Base-by-base conservation (phyloP, 257 asterid species). In the Agastache rugosa region DNA sequence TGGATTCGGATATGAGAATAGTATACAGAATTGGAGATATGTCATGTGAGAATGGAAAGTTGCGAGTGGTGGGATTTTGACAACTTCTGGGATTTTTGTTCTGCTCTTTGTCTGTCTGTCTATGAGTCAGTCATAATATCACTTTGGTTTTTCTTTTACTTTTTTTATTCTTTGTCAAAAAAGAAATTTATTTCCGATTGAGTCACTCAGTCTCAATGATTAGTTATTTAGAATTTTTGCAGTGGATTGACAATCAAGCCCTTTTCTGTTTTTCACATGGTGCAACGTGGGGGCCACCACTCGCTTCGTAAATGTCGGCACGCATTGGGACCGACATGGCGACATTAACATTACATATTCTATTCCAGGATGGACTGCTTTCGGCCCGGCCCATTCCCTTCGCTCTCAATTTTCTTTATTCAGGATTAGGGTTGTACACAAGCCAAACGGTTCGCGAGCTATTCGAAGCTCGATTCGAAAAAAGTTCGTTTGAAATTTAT, bases 231-330 rank as follows among this genome's bases (percentile, higher is more conserved):
- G 65, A 1, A 0, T 48, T 48, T 50, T 17, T 5, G 53, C 53
- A 45, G 0, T 8, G 69, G 19, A 44, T 19, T 77, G 77, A 71
- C 70, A 31, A 34, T 15, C 22, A 47, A 45, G 78, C 74, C 69
- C 69, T 71, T 67, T 22, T 31, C 16, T 2, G 22, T 31, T 34
- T 31, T 16, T 54, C 63, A 56, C 63, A 56, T 7, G 50, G 14
- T 44, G 71, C 61, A 45, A 72, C 75, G 82, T 78, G 82, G 75
- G 69, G 78, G 31, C 75, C 76, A 67, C 76, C 72, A 67, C 71
- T 73, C 63, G 45, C 71, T 1, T 5, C 16, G 60, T 4, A 48
- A 31, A 31, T 67, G 83, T 78, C 76, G 79, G 83, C 79, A 73
- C 79, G 37, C 4, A 23, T 51, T 47, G 11, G 31, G 12, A 6